These are phyloP conservation scores for Coffea eugenioides DNA, from an alignment of 257 asterid species.

Conservation along the genomic window DNA sequence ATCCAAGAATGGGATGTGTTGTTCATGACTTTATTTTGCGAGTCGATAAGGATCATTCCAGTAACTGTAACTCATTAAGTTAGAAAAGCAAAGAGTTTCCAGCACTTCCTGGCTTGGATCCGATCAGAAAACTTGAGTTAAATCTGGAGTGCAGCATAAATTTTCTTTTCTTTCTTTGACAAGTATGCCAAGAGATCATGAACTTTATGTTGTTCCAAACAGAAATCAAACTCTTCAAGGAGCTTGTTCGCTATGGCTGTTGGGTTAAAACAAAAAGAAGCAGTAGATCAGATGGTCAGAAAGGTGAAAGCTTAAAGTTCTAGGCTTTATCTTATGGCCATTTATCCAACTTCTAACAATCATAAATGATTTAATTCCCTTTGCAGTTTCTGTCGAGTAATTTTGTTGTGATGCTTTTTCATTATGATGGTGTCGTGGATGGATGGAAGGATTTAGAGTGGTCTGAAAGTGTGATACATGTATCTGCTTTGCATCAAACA, in stretches of 20 bases:
- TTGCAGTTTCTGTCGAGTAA: slow-evolving; percentile 62
- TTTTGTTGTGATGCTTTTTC: slow-evolving; percentile 86
- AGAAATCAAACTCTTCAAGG: slow-evolving; percentile 42
- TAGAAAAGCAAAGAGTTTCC: background rate
- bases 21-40: too few species aligned
- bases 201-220: slow-evolving; percentile 17
- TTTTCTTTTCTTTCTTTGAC: background rate
- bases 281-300: slow-evolving; percentile 56
- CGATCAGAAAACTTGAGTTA: background rate
- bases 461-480: slow-evolving; percentile 62
- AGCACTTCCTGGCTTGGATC: background rate
- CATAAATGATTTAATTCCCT: background rate
- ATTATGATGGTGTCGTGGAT: slow-evolving; percentile 78
- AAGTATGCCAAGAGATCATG: background rate
- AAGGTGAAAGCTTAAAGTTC: slow-evolving; percentile 41
- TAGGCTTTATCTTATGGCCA: background rate
- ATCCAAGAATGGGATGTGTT: too few species aligned
- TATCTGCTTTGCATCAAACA: slow-evolving; percentile 73
- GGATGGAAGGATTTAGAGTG: slow-evolving; percentile 66
- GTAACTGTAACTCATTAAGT: background rate
- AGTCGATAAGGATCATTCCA: background rate
- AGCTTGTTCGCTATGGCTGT: slow-evolving; percentile 62
- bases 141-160: background rate
- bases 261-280: slow-evolving; percentile 74
- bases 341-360: slow-evolving; percentile 4